Evolutionary conservation across 2,329 filamentous ascomycete genomes (phyloP), one percentile per base, ranked within the genome.

Genomic region (Aspergillus fructus): DNA sequence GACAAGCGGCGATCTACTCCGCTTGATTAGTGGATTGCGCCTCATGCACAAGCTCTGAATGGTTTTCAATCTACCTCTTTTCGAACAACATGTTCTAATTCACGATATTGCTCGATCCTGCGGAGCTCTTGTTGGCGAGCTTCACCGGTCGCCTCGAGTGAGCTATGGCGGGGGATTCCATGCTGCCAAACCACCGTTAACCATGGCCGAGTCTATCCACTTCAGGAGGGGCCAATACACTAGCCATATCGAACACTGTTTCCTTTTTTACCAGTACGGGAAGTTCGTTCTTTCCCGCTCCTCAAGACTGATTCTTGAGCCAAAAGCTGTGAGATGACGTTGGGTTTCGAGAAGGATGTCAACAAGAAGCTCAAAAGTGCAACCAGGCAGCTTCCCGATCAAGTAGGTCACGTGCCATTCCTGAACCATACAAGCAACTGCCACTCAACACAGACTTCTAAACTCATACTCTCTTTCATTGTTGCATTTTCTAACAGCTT

Each of bases 21-120:
- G 41, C 21, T 48, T 17, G 34, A 42, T 59, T 50, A 59, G 56
- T 50, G 33, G 30, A 13, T n/a, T 46, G 21, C 17, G 40, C 21
- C 21, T 40, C 15, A 34, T n/a, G n/a, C 34, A 46, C 15, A 7
- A 21, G 27, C 24, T 24, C n/a, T 34, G 12, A 41, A 15, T 43
- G 8, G 15, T 37, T 39, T 17, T 8, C 17, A 23, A 27, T 67
- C 30, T 69, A 90, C 89, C 78, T 87, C 86, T n/a, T 79, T 69
- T 54, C 85, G 85, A 39, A 96, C 84, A 53, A 85, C 76, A 53
- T 83, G 79, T 62, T 93, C 90, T 43, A 96, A 79, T 11, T 83
- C 77, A 64, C 85, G 87, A 75, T 96, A 96, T 62, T 86, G 84
- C 56, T 81, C 78, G 68, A 97, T 96, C 74, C 89, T 89, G 65